Base-by-base conservation (phyloP, 2,329 filamentous ascomycete species). In the Fusarium austroafricanum region DNA sequence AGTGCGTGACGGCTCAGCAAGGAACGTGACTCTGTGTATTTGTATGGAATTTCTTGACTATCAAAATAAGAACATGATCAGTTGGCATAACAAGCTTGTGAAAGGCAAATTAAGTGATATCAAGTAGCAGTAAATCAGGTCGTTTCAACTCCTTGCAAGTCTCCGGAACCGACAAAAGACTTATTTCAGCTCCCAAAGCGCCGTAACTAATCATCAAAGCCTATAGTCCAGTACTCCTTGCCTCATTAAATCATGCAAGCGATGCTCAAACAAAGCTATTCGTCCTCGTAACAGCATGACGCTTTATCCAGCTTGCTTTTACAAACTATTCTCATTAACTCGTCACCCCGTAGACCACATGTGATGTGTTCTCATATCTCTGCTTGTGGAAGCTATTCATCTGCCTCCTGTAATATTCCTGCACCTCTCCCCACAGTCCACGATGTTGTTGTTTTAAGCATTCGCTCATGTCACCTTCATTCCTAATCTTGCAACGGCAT, bases 401-500 rank as follows among this genome's bases (percentile, higher is more conserved):
- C 65, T 73, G 65, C 42, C 61, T 71, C 43, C 76, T 70, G 29
- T 75, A 70, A 12, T 55, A 57, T 51, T 77, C 74, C 54, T 75
- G 73, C 10, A 78, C 76, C 28, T 75, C 59, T 1, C 76, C 76
- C 43, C 76, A 72, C 4, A 76, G 54, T 2, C 76, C 76, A 10
- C 68, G 59, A 47, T 78, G 76, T 6, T 68, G 65, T 20, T 47
- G 50, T 26, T 67, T 60, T 14, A 78, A 62, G 12, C 76, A 78
- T 29, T 57, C 56, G 9, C 45, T 55, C 18, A 76, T 61, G 12
- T 75, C 72, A 2, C 53, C 68, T 44, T 72, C 65, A 15, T 66
- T 74, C 38, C 60, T 65, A 15, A 56, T 58, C 45, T 61, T 72
- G 61, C 76, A 78, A n/a, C 65, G 62, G 23, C 76, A 78, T 18